phyloP scores from a whole-genome alignment of 176 grass and related monocot species.

The Lolium perenne region DNA sequence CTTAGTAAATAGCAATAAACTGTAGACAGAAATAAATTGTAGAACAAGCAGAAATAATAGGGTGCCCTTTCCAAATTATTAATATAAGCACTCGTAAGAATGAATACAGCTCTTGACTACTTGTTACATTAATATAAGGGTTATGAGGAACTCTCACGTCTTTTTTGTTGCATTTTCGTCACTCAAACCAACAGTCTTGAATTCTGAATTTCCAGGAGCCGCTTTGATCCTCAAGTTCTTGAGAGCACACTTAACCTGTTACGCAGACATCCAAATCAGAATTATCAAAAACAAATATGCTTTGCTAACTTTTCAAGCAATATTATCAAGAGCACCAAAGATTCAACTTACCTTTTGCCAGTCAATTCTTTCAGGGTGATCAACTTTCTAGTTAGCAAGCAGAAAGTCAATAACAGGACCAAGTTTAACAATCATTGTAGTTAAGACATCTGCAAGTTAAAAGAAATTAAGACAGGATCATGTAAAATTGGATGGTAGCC shows the following conservation, averaged over 20 bases:
- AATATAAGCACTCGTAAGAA: constrained; percentile 10
- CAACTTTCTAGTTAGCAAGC: too few relatives aligned
- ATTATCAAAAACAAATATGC: too few relatives aligned
- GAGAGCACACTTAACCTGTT: not conserved
- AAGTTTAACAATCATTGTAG: constrained; percentile 73
- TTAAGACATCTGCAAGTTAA: constrained; percentile 74
- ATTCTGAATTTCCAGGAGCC: constrained; percentile 61
- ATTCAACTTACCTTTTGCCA: too few relatives aligned
- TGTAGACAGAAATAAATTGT: not conserved
- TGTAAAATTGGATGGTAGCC: constrained; percentile 12
- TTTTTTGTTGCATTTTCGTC: constrained; percentile 69
- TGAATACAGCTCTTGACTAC: not conserved
- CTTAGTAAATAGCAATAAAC: constrained; percentile 6
- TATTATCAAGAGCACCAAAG: too few relatives aligned
- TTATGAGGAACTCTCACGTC: constrained; percentile 37
- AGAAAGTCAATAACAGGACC: too few relatives aligned
- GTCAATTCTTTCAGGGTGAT: too few relatives aligned
- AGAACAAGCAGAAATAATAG: constrained; percentile 8
- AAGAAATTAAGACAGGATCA: not conserved
- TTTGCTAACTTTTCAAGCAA: too few relatives aligned
- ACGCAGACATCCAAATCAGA: too few relatives aligned
- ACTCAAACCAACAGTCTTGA: constrained; percentile 82
- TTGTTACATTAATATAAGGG: not conserved
- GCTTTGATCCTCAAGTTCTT: constrained; percentile 73
- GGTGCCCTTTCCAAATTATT: not conserved